Base-by-base conservation (phyloP, 1,284 basidiomycete genomes). In the Stereum hirsutum region DNA sequence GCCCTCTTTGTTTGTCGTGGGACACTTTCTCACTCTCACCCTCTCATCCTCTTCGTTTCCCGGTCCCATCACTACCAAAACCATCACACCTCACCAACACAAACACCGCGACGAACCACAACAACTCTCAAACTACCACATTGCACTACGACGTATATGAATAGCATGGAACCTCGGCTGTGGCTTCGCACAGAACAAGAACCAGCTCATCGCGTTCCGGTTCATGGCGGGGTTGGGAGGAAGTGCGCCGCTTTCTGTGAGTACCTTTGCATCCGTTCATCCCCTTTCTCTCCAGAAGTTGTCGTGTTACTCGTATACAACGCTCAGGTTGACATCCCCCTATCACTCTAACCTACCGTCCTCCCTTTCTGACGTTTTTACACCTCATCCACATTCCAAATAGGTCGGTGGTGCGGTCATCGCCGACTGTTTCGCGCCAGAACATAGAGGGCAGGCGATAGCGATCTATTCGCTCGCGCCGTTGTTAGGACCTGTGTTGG, bases 161-260 rank as follows among this genome's bases (percentile, higher is more conserved):
- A 3, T 35, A 81, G 79, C 62, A 4, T 84, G 79, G 78, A 86
- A 83, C 54, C 50, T 79, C 2, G 77, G 58, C 2, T 85, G 82
- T 49, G 76, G 78, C 0, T 84, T 83, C 46, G 75, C 81, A 0
- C 70, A 72, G 41, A 81, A 66, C 42, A 66, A 68, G 43, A 59
- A 57, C 0, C 72, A 85, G 49, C 59, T 84, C 3, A 72, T 83
- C 32, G 77, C 64, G 0, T 87, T 86, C 54, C 72, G 81, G 31
- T 72, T 86, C 49, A 57, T 86, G n/a, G 59, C 83, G 2, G 77
- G 81, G 7, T 46, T 84, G 7, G 78, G 81, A 39, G 78, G 81
- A 14, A 78, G 76, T 51, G 75, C 80, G 1, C 75, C 80, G 19
- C 60, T 83, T 23, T 62, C 76, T 8, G 79, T 81, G 25, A 58